Evolutionary conservation across 352 stramenopile species (phyloP).

Genomic region (Phytophthora sp.): DNA sequence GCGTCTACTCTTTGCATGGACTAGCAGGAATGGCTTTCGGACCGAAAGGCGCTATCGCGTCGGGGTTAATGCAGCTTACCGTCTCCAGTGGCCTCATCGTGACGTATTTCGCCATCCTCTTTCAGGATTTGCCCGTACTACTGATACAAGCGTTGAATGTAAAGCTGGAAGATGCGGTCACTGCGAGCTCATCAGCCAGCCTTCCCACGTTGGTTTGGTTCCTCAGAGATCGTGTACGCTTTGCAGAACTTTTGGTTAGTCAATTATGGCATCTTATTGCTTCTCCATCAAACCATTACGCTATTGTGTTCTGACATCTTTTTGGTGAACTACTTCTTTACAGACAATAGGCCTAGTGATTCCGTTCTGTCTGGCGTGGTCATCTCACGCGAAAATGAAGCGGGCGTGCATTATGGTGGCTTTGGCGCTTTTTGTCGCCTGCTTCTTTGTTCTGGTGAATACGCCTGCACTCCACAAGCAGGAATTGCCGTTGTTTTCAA

Average conservation of each 20-base stretch:
- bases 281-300: no score
- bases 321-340: neutral
- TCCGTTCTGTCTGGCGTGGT: constrained; percentile 43
- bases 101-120: constrained; percentile 47
- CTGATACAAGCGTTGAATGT: constrained; percentile 43
- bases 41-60: constrained; percentile 26
- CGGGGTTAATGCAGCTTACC: constrained; percentile 38
- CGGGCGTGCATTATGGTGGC: constrained; percentile 24
- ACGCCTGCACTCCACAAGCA: constrained; percentile 31
- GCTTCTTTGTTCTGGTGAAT: constrained; percentile 38
- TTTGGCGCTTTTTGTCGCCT: constrained; percentile 32
- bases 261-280: neutral
- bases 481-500: constrained; percentile 28
- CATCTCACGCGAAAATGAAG: constrained; percentile 40
- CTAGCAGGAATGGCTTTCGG: constrained; percentile 55
- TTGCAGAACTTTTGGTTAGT: constrained; percentile 44
- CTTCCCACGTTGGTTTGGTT: constrained; percentile 23
- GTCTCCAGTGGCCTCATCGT: constrained; percentile 47
- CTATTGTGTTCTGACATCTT: neutral
- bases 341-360: constrained; percentile 44
- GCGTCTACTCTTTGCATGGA: constrained; percentile 62
- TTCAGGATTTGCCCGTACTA: constrained; percentile 49
- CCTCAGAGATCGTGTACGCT: constrained; percentile 38
- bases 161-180: constrained; percentile 34
- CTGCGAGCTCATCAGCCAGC: constrained; percentile 7